Percentiles rank a stretch among this genome's conserved stretches.
Evolutionary conservation across 2,329 filamentous ascomycete genomes (phyloP).

Genomic region (Penicillium sp.): DNA sequence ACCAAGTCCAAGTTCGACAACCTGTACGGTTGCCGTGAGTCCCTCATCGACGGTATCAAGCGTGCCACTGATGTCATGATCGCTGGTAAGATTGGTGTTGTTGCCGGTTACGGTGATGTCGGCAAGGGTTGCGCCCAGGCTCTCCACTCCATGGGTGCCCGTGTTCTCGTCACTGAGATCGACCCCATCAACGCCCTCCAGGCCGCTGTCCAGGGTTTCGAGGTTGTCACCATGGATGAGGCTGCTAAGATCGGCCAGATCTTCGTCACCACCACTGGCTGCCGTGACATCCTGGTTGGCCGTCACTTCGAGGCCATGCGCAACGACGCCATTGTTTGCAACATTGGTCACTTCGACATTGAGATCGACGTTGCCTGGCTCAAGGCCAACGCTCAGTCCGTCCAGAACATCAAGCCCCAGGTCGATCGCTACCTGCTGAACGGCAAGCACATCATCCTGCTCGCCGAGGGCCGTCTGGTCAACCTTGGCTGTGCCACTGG

Average conservation of each 20-base stretch:
- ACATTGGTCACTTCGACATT: constrained; percentile 99
- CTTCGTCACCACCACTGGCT: constrained; percentile 98
- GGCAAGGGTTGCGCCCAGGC: constrained; percentile 98
- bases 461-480: constrained; percentile 97
- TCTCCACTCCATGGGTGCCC: constrained; percentile 95
- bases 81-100: constrained; percentile 96
- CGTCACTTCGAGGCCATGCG: constrained; percentile 92
- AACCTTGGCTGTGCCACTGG: constrained; percentile 99
- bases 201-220: constrained; percentile 94
- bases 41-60: constrained; percentile 99
- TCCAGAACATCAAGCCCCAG: constrained; percentile 99
- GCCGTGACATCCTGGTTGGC: constrained; percentile 94
- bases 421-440: constrained; percentile 97
- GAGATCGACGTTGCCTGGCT: constrained; percentile 99
- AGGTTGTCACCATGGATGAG: constrained; percentile 98
- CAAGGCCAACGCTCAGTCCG: constrained; percentile 91
- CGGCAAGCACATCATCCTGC: constrained; percentile 96
- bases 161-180: constrained; percentile 93
- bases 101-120: constrained; percentile 98
- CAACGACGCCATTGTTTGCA: constrained; percentile 99
- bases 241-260: constrained; percentile 88
- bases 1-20: constrained; percentile 99
- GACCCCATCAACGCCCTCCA: constrained; percentile 99
- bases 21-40: constrained; percentile 98
- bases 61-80: constrained; percentile 99